Evolutionary conservation across 2,329 filamentous ascomycete genomes (phyloP), one percentile per base, ranked within the genome.

Genomic region (Sordariomycetes sp.): DNA sequence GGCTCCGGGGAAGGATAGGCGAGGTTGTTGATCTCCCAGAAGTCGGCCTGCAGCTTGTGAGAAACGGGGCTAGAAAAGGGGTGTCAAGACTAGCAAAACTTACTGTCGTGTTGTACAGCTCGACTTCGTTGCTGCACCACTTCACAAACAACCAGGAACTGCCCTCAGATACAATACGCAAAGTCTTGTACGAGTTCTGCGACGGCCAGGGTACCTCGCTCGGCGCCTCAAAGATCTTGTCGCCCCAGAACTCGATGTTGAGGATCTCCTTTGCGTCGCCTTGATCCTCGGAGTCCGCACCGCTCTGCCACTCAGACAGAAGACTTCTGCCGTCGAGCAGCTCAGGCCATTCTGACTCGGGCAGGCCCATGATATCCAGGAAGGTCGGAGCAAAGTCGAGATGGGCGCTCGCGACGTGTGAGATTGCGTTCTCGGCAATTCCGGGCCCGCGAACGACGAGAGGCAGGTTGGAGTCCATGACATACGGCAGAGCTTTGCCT

Each of bases 361-460:
- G 11, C 2, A 52, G 27, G 16, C 49, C 48, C 2, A 49, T 46
- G 0, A 63, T 44, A 1, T 61, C 46, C 7, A 76, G 60, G 21
- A 77, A 57, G 0, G 72, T 76, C 0, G 72, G 70, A 1, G 66
- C 69, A 5, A 77, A 50, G 41, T 76, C 72, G 4, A 70, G 63
- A 34, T 76, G 69, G 0, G 65, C 61, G 1, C 64, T 70, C 2
- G 68, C 61, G 1, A 55, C 46, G 19, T 61, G 48, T 11, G 59
- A 52, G 0, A 49, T 51, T 8, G 47, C 35, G 2, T 59, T 59
- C 23, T 53, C 45, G 0, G 61, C 50, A 2, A 72, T 47, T 3
- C 64, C 61, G 0, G 69, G 68, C 0, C 68, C 69, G 4, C 69
- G 59, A 15, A 72, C 57, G 20, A 66, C 58, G 12, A 72, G 42